phyloP scores from a whole-genome alignment of 805 yeast genomes.

The Debaryomyces hansenii region DNA sequence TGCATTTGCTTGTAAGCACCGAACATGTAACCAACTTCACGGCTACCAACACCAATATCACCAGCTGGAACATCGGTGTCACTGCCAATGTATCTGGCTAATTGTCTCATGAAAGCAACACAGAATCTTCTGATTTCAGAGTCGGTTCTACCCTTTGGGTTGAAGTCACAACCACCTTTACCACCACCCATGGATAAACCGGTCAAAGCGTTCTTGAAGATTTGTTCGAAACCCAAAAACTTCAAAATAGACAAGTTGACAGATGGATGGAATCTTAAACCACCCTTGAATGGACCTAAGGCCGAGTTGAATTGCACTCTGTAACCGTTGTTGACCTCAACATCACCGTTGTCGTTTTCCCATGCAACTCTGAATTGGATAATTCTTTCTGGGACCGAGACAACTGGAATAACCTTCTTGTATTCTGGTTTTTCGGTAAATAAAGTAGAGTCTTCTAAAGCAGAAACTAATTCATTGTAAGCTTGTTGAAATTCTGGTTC shows the following conservation, averaged over 20 bases:
- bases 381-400: conserved; percentile 93
- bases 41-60: conserved; percentile 98
- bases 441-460: conserved; percentile 87
- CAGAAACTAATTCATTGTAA: conserved; percentile 85
- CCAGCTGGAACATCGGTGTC: conserved; percentile 99
- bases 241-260: conserved; percentile 93
- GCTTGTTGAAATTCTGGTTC: conserved; percentile 99
- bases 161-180: conserved; percentile 98
- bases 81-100: conserved; percentile 93
- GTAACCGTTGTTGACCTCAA: conserved; percentile 95
- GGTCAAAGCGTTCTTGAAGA: conserved; percentile 96
- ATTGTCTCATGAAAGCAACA: conserved; percentile 91
- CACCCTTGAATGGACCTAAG: conserved; percentile 99
- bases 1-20: conserved; percentile 94
- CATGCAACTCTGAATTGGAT: conserved; percentile 96
- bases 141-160: conserved; percentile 94
- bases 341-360: conserved; percentile 93
- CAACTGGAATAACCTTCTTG: conserved; percentile 82
- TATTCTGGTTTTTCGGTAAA: conserved; percentile 88
- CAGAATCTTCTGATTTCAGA: conserved; percentile 96
- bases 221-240: conserved; percentile 97
- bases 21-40: conserved; percentile 90
- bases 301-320: conserved; percentile 98
- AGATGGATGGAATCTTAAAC: conserved; percentile 95
- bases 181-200: conserved; percentile 99